Evolutionary conservation across 2,329 filamentous ascomycete species (phyloP).

Genomic region (Ophiosphaerella narmari): DNA sequence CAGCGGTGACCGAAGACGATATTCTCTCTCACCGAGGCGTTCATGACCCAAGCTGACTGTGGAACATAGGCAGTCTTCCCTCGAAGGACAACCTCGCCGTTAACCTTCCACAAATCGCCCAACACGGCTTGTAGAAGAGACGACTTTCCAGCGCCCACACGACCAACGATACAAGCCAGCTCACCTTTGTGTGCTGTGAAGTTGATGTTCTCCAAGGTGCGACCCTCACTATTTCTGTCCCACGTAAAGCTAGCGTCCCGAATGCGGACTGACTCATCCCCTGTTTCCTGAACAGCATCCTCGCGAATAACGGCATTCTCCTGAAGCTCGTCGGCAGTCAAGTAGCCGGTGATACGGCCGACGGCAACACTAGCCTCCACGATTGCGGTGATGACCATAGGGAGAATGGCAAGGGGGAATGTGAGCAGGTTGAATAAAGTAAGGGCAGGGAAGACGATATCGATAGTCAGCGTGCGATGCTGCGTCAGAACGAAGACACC

Average conservation of each 20-base stretch:
- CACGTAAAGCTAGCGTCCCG: slow-evolving; percentile 90
- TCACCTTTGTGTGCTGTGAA: slow-evolving; percentile 92
- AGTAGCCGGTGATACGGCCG: slow-evolving; percentile 79
- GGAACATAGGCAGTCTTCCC: slow-evolving; percentile 89
- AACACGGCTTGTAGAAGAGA: slow-evolving; percentile 87
- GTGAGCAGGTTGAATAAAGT: slow-evolving; percentile 95
- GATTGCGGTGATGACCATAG: slow-evolving; percentile 97
- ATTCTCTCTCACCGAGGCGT: slow-evolving; percentile 95
- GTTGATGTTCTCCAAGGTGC: slow-evolving; percentile 79
- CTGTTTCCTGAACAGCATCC: slow-evolving; percentile 71
- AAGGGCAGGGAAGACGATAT: slow-evolving; percentile 91
- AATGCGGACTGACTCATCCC: slow-evolving; percentile 85
- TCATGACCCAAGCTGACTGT: slow-evolving; percentile 95
- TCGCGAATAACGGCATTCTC: slow-evolving; percentile 75
- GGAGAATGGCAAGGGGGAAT: slow-evolving; percentile 89
- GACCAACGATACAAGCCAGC: slow-evolving; percentile 87
- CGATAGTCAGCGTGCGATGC: slow-evolving; percentile 80
- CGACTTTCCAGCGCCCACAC: slow-evolving; percentile 94
- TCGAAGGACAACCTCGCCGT: slow-evolving; percentile 80
- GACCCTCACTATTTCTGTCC: slow-evolving; percentile 76
- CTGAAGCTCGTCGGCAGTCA: slow-evolving; percentile 89
- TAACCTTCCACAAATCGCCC: slow-evolving; percentile 88
- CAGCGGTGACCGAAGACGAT: slow-evolving; percentile 95
- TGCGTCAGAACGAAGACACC: slow-evolving; percentile 88
- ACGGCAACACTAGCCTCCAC: slow-evolving; percentile 96